Conservation (phyloP, 352 stramenopile species). For the Phytophthora melonis region DNA sequence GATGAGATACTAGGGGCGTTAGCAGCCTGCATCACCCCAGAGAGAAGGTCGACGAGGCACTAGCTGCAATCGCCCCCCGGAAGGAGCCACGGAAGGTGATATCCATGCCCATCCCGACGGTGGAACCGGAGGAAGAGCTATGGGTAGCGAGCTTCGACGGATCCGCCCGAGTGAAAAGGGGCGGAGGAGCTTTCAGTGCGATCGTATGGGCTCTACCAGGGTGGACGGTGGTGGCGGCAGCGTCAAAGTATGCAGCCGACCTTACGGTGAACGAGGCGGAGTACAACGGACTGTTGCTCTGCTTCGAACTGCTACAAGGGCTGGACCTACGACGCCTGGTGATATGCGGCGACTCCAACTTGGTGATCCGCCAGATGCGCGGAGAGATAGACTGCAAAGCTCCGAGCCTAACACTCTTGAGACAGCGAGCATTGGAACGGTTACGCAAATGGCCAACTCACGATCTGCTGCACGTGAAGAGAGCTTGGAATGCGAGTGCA, state of each 20-base stretch:
- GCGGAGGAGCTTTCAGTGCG: constrained; percentile 8
- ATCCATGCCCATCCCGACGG: not conserved
- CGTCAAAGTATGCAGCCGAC: not conserved
- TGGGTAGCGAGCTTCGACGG: constrained; percentile 28
- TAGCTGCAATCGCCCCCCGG: not conserved
- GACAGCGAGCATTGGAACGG: not conserved
- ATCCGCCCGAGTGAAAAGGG: constrained; percentile 17
- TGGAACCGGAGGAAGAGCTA: not conserved
- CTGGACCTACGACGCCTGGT: not conserved
- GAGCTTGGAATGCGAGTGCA: constrained; percentile 8
- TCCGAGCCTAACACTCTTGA: not conserved
- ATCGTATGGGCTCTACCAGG: constrained; percentile 24
- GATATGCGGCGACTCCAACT: constrained; percentile 2
- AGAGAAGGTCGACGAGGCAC: not conserved
- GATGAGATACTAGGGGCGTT: constrained; percentile 16
- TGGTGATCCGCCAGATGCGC: constrained; percentile 9
- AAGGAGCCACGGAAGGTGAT: not conserved
- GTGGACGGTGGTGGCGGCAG: constrained; percentile 4
- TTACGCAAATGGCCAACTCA: not conserved
- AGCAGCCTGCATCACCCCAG: not conserved
- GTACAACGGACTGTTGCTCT: constrained; percentile 14
- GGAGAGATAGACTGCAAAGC: constrained; percentile 15
- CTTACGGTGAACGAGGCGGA: constrained; percentile 33
- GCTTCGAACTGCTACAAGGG: not conserved
- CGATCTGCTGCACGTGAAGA: constrained; percentile 4